Conservation (phyloP, 495 filamentous ascomycete species). For the Beverwykella pulmonaria region DNA sequence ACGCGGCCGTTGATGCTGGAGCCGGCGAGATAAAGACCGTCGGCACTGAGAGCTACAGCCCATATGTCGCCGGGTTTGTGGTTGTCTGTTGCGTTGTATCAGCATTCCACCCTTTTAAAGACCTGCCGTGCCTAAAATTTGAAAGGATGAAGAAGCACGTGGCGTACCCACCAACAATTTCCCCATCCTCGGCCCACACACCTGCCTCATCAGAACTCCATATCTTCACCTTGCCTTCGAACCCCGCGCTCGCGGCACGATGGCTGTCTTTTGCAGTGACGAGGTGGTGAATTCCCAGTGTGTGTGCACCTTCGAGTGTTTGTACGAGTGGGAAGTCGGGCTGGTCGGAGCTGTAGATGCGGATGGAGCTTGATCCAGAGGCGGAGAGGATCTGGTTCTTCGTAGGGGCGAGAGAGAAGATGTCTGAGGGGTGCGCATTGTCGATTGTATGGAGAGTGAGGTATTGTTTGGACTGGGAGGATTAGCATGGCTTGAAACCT, state of each 20-base stretch:
- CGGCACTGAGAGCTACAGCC: slow-evolving; percentile 80
- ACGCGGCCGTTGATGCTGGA: slow-evolving; percentile 82
- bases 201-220: slow-evolving; percentile 63
- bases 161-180: slow-evolving; percentile 50
- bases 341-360: slow-evolving; percentile 70
- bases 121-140: not conserved
- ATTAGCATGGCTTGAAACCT: not conserved
- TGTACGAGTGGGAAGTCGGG: slow-evolving; percentile 75
- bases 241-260: slow-evolving; percentile 78
- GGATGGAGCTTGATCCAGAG: slow-evolving; percentile 77
- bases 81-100: slow-evolving; percentile 8
- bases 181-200: slow-evolving; percentile 55
- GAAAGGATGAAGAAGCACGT: not conserved
- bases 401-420: slow-evolving; percentile 88
- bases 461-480: slow-evolving; percentile 90
- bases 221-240: slow-evolving; percentile 80
- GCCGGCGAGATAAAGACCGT: slow-evolving; percentile 79
- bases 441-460: slow-evolving; percentile 87
- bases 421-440: slow-evolving; percentile 83
- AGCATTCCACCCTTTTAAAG: slow-evolving; percentile 8
- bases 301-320: slow-evolving; percentile 73
- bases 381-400: slow-evolving; percentile 73
- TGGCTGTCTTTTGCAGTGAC: slow-evolving; percentile 68
- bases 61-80: slow-evolving; percentile 69
- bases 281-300: slow-evolving; percentile 87